A percentile compares a stretch with the other conserved stretches of the same genome.
phyloP scores from a whole-genome alignment of 2,329 filamentous ascomycete species.

The Botrytis fragariae region DNA sequence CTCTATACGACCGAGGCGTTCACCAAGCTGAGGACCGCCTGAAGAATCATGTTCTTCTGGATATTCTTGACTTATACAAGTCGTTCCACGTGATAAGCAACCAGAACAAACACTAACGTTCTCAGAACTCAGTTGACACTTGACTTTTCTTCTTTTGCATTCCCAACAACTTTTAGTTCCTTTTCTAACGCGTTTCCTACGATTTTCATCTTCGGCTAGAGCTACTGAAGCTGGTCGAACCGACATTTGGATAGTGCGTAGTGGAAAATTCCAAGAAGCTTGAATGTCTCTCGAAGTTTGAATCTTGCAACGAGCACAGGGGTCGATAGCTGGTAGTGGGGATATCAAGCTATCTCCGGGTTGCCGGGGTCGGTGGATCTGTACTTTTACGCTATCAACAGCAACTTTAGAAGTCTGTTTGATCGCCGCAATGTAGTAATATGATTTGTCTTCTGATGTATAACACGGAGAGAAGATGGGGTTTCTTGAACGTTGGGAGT shows the following conservation, averaged over 20 bases:
- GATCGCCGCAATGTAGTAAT: background rate
- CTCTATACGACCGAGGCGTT: constrained; percentile 37
- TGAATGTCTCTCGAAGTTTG: background rate
- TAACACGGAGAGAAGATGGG: background rate
- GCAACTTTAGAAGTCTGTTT: background rate
- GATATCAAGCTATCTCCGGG: background rate
- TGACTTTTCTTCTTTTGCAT: constrained; percentile 52
- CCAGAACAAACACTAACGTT: constrained; percentile 44
- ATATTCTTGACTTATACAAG: constrained; percentile 38
- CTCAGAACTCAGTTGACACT: constrained; percentile 46
- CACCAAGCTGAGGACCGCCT: constrained; percentile 33
- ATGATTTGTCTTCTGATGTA: background rate
- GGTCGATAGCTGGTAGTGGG: background rate
- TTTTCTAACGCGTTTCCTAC: constrained; percentile 41
- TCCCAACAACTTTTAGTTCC: constrained; percentile 60
- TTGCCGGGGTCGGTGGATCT: background rate
- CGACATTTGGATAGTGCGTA: background rate
- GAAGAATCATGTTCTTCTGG: constrained; percentile 35
- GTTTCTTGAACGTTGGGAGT: background rate
- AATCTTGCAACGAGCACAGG: background rate
- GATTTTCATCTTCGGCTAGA: constrained; percentile 29
- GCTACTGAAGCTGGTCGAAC: constrained; percentile 12
- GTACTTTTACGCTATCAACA: background rate
- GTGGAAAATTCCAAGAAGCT: background rate
- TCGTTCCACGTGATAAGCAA: constrained; percentile 45